Evolutionary conservation across 306 rosid species (phyloP), one percentile per base, ranked within the genome.

Genomic region (Cercis canadensis): DNA sequence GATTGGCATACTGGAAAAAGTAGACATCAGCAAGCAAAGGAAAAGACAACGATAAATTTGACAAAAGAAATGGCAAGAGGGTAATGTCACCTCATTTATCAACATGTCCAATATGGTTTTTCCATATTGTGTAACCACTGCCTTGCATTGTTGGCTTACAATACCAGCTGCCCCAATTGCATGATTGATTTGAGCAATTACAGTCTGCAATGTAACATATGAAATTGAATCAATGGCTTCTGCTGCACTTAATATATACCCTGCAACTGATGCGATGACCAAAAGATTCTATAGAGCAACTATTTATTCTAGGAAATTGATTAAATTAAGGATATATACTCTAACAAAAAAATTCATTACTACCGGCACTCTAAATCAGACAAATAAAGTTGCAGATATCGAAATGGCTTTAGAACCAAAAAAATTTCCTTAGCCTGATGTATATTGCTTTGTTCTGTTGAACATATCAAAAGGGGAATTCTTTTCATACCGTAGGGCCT

Each of bases 161-260:
- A 57, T 11, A 19, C 85, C 85, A 45, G 57, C 55, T 0, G 85
- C 85, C 51, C 85, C 85, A 76, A 81, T 80, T 37, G 78, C 84
- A 65, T 70, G 78, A 59, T 80, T 80, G 52, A 75, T 80, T 73
- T 75, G 78, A 44, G 81, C 63, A 65, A 80, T 56, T 3, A 80
- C 71, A 58, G 17, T 37, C 75, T 80, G 64, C 36, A 79, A 55
- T 45, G 1, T 13, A 39, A 43, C 2, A 32, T 4, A 43, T 50
- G 16, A 19, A 31, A 45, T 60, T 37, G 21, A 37, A 67, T 59
- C 6, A 18, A 40, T 58, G 33, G 54, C 56, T 15, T 57, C 40
- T 57, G 11, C 18, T 67, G 8, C 13, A 49, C n/a, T n/a, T 70
- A 24, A 40, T 33, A 53, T 31, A 8, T 9, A 49, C 7, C 11